Conservation (phyloP, 2,329 filamentous ascomycete genomes). For the Penicillium sp. region DNA sequence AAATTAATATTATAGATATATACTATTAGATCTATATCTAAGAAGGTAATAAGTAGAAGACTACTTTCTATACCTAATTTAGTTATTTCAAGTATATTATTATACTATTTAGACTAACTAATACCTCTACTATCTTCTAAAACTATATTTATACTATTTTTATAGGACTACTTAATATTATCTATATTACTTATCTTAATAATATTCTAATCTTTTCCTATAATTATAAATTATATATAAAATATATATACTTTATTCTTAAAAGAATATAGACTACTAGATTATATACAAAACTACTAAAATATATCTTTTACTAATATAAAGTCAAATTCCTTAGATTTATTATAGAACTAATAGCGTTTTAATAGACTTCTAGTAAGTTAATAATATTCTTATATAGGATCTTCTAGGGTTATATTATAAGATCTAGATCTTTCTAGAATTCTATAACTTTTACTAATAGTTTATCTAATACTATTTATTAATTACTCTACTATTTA, state of each 20-base stretch:
- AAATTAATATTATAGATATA: too few relatives aligned
- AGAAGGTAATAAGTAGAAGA: constrained; percentile 5
- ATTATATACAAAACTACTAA: not conserved
- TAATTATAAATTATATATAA: not conserved
- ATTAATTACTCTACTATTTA: not conserved
- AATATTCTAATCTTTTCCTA: not conserved
- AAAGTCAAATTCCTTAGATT: not conserved
- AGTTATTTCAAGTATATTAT: constrained; percentile 6
- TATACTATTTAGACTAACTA: constrained; percentile 1
- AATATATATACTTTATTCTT: not conserved
- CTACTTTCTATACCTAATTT: constrained; percentile 1
- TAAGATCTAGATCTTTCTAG: not conserved
- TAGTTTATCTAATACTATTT: not conserved
- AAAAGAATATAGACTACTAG: too few relatives aligned
- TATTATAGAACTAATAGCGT: too few relatives aligned
- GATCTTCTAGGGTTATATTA: too few relatives aligned
- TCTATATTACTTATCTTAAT: not conserved
- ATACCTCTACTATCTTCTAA: not conserved
- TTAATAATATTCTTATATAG: not conserved
- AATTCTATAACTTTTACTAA: not conserved
- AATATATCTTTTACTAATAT: not conserved
- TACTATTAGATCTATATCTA: constrained; percentile 4
- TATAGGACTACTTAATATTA: constrained; percentile 6
- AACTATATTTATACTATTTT: too few relatives aligned
- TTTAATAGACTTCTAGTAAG: too few relatives aligned